Evolutionary conservation across 495 filamentous ascomycete species (phyloP), one percentile per base, ranked within the genome.

Genomic region (Hamigera avellanea): DNA sequence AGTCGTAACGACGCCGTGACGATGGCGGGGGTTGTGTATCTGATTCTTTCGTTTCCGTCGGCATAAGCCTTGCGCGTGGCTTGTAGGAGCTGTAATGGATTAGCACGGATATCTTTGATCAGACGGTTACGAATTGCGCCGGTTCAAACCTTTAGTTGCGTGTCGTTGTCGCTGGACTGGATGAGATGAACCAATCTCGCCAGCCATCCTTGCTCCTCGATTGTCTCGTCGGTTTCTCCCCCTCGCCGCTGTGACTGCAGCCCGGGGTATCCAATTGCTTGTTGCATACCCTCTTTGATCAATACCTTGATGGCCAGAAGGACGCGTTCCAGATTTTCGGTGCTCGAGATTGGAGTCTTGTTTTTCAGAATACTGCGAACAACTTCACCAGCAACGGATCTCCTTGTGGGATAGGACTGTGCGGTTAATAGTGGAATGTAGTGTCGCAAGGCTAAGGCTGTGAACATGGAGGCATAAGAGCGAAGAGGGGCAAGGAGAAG

Each of bases 201-300:
- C 33, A 98, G 65, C 81, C 86, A 93, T 25, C 91, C 91, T 69
- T 98, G 91, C 58, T 96, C 91, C 57, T 95, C 88, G 42, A 96
- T 76, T 0, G 89, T 95, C 59, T 98, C 91, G 27, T 96, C 93
- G 1, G 93, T 95, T 45, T 93, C 81, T 32, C 54, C 69, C 39
- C 64, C 81, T 51, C 71, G 80, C 58, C 61, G 61, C 36, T 78
- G 73, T 1, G 72, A 52, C 34, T 82, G 79, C 18, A 79, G 72
- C 5, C 85, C 86, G 8, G 86, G 83, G 49, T 93, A 94, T 17
- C 85, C 84, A 29, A 72, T 70, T 12, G 84, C 78, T 37, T 88
- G 79, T 44, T 94, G 89, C 12, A 78, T 75, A 6, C 89, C 91
- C 56, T 96, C 93, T 40, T 81, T 89, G 49, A 98, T 93, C 28